Evolutionary conservation across 2,329 filamentous ascomycete species (phyloP), one percentile per base, ranked within the genome.

Genomic region (Endoconidiophora laricicola): DNA sequence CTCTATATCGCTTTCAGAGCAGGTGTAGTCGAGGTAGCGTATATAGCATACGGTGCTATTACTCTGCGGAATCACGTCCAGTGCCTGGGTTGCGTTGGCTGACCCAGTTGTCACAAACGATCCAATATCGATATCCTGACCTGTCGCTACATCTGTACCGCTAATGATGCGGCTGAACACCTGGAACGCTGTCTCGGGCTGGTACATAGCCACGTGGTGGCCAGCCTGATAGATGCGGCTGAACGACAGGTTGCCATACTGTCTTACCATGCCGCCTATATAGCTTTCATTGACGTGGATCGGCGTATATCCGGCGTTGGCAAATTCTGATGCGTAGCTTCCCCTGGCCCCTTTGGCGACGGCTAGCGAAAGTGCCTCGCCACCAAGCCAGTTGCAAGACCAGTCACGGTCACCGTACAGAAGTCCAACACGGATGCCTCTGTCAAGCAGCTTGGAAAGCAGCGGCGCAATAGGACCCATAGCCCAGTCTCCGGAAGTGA

Each of bases 211-310:
- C 1, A 79, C 72, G 47, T 76, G 71, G 57, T 83, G 79, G 1
- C 80, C 79, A 14, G 78, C 70, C 57, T 82, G 74, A 60, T 79
- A 83, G 44, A 83, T 69, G 6, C 79, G 71, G 49, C 74, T 76
- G 60, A 83, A 83, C 14, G 73, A 78, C 49, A 83, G 71, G 57
- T 88, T 88, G 9, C 81, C 84, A 57, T 77, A 84, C 61, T 91
- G 83, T 3, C 84, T 74, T 0, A 86, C 83, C 50, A 76, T 74
- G 18, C 85, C 86, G 47, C 76, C 83, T 59, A 79, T 75, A 62
- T 82, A 81, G 5, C 72, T 69, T 23, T 70, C 71, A 59, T 86
- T 83, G 39, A 84, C 77, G 10, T 78, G 66, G 54, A 91, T 78
- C 12, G 81, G 76, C 0, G 77, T 74, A 60, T 91, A 91, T 1